Conservation (phyloP, 257 asterid species). For the Rehmannia glutinosa region DNA sequence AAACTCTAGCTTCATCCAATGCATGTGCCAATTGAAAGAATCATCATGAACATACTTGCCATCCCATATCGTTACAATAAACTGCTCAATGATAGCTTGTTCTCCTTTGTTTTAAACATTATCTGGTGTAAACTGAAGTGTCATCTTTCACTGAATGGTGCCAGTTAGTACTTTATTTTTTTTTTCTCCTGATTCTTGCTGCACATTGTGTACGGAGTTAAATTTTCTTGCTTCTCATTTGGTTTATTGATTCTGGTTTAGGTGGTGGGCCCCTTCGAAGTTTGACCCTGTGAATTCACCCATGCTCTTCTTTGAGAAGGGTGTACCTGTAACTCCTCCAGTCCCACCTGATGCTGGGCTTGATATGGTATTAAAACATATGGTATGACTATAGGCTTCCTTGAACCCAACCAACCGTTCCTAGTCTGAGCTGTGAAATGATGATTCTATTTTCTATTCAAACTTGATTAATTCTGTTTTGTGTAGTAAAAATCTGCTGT, state of each 20-base stretch:
- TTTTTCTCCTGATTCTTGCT: not conserved
- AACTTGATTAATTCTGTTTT: not conserved
- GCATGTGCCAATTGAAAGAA: not conserved
- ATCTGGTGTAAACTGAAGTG: not conserved
- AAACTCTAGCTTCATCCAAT: constrained; percentile 3
- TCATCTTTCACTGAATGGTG: not conserved
- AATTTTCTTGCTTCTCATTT: constrained; percentile 3
- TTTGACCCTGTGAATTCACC: constrained; percentile 96
- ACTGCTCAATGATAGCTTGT: not conserved
- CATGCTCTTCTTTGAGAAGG: constrained; percentile 88
- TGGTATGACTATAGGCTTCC: constrained; percentile 45
- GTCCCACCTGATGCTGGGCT: constrained; percentile 67
- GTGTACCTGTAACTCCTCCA: constrained; percentile 67
- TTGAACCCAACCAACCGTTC: not conserved
- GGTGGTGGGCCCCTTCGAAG: constrained; percentile 99
- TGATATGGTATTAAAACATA: constrained; percentile 66
- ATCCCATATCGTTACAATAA: not conserved
- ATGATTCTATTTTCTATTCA: too few relatives aligned
- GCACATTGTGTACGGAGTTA: not conserved
- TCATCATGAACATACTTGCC: not conserved
- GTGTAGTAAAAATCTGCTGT: not conserved
- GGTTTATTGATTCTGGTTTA: constrained; percentile 25
- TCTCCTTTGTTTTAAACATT: not conserved
- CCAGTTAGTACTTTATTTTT: not conserved
- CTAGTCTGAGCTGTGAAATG: too few relatives aligned